Evolutionary conservation across 1,284 basidiomycete genomes (phyloP), one percentile per base, ranked within the genome.

Genomic region (Ceraceosorus guamensis): DNA sequence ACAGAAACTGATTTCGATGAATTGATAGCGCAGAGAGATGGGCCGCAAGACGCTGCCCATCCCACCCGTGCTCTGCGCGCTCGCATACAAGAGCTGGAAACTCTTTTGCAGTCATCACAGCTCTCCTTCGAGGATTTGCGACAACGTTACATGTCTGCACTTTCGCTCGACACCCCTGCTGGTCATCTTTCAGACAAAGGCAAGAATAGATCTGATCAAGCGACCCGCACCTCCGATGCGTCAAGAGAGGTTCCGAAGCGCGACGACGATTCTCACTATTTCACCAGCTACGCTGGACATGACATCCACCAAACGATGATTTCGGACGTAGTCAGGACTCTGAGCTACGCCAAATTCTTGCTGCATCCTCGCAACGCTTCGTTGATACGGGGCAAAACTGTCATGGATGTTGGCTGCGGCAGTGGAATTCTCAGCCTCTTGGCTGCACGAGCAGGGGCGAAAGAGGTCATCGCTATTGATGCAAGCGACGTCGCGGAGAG

Each of bases 191-290:
- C 34, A 6, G 45, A 49, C 3, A 57, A 64, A 33, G 24, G 24
- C 24, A 24, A 24, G 24, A 24, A 3, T 24, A 24, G 24, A 24
- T 24, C 24, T 24, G 24, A 24, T 24, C 24, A 24, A 24, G 24
- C 24, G 24, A 52, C 53, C 1, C 49, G 49, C 3, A 11, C 33
- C 16, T 56, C 62, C 32, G 56, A 60, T 3, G 53, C 60, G 2
- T 58, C 60, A 1, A 58, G 0, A 11, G 34, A 0, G 50, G 63
- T 0, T 55, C 61, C 0, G 53, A 51, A 56, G 35, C 52, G 34
- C 39, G 89, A 92, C 66, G 89, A 95, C 67, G 93, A 97, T 76
- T 83, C 87, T 0, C 88, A 95, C 74, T 98, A 98, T 78, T 98
- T 97, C 78, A 83, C 89, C 60, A 89, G 87, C 63, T 97, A 98